Evolutionary conservation across 768 basidiomycete genomes (phyloP).

Genomic region (Xerocomellus amylosporus): DNA sequence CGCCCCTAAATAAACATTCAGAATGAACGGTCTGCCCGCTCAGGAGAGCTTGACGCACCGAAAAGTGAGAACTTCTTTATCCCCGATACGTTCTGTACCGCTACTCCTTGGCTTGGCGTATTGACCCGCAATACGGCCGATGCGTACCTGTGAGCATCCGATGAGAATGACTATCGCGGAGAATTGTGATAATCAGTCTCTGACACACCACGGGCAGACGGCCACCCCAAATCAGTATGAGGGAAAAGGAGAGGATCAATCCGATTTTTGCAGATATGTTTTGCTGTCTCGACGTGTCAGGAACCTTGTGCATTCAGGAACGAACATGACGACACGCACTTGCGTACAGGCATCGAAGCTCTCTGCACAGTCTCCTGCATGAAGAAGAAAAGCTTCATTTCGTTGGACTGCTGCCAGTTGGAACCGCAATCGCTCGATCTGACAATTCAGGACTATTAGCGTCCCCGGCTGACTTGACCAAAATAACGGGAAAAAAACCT

Average conservation of each 20-base stretch:
- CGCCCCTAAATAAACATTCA: constrained; percentile 57
- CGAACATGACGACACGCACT: constrained; percentile 40
- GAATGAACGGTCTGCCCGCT: background rate
- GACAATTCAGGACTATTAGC: constrained; percentile 15
- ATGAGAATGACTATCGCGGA: constrained; percentile 5
- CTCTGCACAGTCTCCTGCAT: constrained; percentile 98
- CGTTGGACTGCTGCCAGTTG: constrained; percentile 78
- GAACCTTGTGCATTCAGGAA: constrained; percentile 7
- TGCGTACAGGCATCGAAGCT: constrained; percentile 90
- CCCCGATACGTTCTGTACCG: constrained; percentile 72
- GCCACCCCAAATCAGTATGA: constrained; percentile 92
- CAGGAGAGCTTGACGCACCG: constrained; percentile 47
- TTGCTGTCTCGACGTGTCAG: constrained; percentile 47
- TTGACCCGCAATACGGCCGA: constrained; percentile 93
- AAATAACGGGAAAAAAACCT: constrained; percentile 58
- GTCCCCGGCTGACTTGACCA: constrained; percentile 23
- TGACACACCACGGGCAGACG: constrained; percentile 82
- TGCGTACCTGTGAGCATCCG: constrained; percentile 52
- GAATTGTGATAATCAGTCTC: background rate
- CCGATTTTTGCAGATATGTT: constrained; percentile 87
- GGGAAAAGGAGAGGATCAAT: constrained; percentile 89
- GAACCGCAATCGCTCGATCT: constrained; percentile 82
- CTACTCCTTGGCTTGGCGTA: constrained; percentile 94
- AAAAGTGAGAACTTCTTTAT: constrained; percentile 80
- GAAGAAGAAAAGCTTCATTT: constrained; percentile 89